phyloP scores from a whole-genome alignment of 306 rosid species.

The Fagus sylvatica region DNA sequence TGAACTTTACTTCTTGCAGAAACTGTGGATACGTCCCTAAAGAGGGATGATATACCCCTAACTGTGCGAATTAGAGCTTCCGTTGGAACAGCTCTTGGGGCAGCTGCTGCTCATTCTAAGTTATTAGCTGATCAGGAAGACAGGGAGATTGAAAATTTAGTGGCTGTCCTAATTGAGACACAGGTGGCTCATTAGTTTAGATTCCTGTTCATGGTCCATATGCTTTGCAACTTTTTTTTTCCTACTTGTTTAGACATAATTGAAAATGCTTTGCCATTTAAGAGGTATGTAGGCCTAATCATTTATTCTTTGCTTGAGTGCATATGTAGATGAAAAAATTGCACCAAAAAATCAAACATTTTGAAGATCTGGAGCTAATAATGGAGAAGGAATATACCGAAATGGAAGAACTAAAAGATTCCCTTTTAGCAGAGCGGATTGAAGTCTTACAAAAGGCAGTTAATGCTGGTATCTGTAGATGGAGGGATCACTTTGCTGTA shows the following conservation, averaged over 20 bases:
- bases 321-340: slow-evolving; percentile 57
- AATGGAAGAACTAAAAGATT: slow-evolving; percentile 61
- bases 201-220: neutral
- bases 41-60: slow-evolving; percentile 56
- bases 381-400: slow-evolving; percentile 70
- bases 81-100: slow-evolving; percentile 85
- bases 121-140: slow-evolving; percentile 92
- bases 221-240: neutral
- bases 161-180: slow-evolving; percentile 72
- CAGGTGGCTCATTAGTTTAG: slow-evolving; percentile 54
- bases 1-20: slow-evolving; percentile 34
- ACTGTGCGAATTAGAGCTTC: slow-evolving; percentile 74
- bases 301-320: slow-evolving; percentile 24
- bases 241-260: neutral
- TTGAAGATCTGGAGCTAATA: slow-evolving; percentile 70
- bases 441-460: slow-evolving; percentile 52
- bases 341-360: slow-evolving; percentile 69
- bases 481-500: slow-evolving; percentile 67
- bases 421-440: slow-evolving; percentile 61
- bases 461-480: slow-evolving; percentile 64
- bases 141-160: slow-evolving; percentile 76
- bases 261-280: neutral
- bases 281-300: slow-evolving; percentile 15
- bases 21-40: slow-evolving; percentile 28
- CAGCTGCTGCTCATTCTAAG: slow-evolving; percentile 89